A percentile compares a stretch with the other conserved stretches of the same genome.
Evolutionary conservation across 176 grass and related monocot species (phyloP).

Genomic region (Musa schizocarpa): DNA sequence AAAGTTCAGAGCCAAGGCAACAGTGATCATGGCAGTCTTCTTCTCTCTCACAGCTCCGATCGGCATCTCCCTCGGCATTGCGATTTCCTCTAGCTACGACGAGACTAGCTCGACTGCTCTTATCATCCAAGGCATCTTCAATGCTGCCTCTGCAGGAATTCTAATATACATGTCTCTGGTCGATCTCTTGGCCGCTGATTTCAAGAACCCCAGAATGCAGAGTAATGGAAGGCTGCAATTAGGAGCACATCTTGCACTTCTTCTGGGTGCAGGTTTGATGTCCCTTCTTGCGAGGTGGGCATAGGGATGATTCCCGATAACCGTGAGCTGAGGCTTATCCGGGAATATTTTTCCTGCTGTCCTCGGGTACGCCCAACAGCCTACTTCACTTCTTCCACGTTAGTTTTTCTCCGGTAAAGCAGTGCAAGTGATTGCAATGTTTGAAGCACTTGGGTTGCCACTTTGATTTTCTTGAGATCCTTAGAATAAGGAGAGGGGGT

Average conservation of each 20-base stretch:
- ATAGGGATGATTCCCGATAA: not conserved
- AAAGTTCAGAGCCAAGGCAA: constrained; percentile 30
- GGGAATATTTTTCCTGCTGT: not conserved
- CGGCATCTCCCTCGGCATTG: constrained; percentile 56
- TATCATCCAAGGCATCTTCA: constrained; percentile 44
- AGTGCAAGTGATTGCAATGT: too few species aligned
- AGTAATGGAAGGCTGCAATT: constrained; percentile 39
- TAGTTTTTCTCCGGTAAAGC: too few species aligned
- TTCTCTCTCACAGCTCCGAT: constrained; percentile 61
- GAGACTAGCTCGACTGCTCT: constrained; percentile 44
- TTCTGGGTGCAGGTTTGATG: constrained; percentile 43
- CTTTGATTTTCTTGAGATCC: not conserved
- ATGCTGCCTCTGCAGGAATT: constrained; percentile 41
- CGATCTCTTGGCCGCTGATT: constrained; percentile 50
- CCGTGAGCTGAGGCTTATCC: not conserved
- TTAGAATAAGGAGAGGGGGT: not conserved
- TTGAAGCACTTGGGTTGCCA: too few species aligned
- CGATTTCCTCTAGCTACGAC: constrained; percentile 42
- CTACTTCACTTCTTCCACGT: not conserved
- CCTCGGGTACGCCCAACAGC: not conserved
- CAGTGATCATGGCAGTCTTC: constrained; percentile 36
- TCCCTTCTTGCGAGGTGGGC: constrained; percentile 69
- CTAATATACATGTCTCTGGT: constrained; percentile 73
- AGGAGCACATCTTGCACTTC: constrained; percentile 31
- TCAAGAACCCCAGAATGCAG: constrained; percentile 58